Evolutionary conservation across 78 protist species (phyloP).

Genomic region (Protostelium mycophagum): DNA sequence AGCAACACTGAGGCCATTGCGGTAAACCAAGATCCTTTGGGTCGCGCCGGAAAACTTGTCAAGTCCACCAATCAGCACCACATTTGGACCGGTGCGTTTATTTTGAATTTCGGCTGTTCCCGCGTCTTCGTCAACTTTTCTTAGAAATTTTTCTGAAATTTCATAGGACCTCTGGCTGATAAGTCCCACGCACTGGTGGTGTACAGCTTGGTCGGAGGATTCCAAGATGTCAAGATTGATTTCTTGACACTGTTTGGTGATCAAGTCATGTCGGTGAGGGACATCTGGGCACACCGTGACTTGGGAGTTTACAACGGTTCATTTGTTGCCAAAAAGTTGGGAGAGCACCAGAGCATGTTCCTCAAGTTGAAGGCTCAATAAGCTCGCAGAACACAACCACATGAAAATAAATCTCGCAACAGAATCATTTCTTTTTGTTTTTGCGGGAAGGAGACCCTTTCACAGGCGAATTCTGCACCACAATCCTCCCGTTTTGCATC

Average conservation of each 20-base stretch:
- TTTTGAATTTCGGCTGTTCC: too few species aligned
- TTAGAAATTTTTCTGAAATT: too few species aligned
- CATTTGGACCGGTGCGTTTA: conserved; percentile 35
- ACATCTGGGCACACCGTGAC: neutral
- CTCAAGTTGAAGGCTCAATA: neutral
- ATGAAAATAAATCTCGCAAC: too few species aligned
- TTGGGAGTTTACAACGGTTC: neutral
- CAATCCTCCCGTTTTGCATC: conserved; percentile 20
- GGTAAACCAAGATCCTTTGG: conserved; percentile 55
- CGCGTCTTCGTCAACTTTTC: too few species aligned
- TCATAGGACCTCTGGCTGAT: neutral
- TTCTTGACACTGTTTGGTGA: neutral
- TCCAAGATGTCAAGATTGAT: neutral
- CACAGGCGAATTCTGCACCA: neutral
- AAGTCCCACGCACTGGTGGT: neutral
- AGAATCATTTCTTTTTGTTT: too few species aligned
- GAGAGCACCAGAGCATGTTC: neutral
- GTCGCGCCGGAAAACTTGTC: conserved; percentile 34
- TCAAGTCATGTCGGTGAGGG: neutral
- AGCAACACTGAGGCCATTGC: conserved; percentile 56
- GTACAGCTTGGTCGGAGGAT: neutral
- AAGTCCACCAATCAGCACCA: conserved; percentile 19
- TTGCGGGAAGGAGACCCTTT: too few species aligned
- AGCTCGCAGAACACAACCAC: too few species aligned
- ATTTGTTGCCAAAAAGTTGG: neutral